These are phyloP conservation scores for Cercis canadensis DNA, from an alignment of 306 rosid species.

Conservation along the genomic window DNA sequence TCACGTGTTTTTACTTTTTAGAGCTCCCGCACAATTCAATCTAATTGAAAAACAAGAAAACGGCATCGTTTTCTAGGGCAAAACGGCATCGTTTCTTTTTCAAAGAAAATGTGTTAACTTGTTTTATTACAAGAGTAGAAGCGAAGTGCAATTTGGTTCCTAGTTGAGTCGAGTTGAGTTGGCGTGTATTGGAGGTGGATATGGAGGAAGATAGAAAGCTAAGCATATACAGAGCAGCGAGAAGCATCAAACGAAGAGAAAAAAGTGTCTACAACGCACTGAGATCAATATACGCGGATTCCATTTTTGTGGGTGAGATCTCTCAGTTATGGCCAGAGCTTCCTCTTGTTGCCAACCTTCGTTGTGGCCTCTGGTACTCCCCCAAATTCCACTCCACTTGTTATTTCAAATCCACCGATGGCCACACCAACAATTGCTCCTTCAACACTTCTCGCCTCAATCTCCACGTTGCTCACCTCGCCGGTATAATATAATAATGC, in stretches of 20 bases:
- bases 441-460: constrained; percentile 91
- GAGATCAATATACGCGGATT: constrained; percentile 79
- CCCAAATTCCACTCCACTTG: constrained; percentile 70
- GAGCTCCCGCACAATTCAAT: too few relatives aligned
- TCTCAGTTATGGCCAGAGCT: constrained; percentile 86
- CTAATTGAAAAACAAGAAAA: too few relatives aligned
- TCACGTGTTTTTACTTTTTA: too few relatives aligned
- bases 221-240: constrained; percentile 78
- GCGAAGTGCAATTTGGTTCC: too few relatives aligned
- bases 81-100: too few relatives aligned
- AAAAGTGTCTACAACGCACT: constrained; percentile 85
- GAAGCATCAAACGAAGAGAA: constrained; percentile 72
- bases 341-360: constrained; percentile 92
- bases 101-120: too few relatives aligned
- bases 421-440: constrained; percentile 88
- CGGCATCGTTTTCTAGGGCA: too few relatives aligned
- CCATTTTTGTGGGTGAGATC: constrained; percentile 74
- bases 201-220: constrained; percentile 54
- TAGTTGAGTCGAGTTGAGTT: too few relatives aligned
- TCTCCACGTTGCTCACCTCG: constrained; percentile 82
- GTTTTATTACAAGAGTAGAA: too few relatives aligned
- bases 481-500: constrained; percentile 43
- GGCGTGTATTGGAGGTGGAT: too few relatives aligned
- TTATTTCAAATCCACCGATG: constrained; percentile 96
- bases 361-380: constrained; percentile 90